phyloP scores from a whole-genome alignment of 176 grass and related monocot species.

The Tuctoria greenei region DNA sequence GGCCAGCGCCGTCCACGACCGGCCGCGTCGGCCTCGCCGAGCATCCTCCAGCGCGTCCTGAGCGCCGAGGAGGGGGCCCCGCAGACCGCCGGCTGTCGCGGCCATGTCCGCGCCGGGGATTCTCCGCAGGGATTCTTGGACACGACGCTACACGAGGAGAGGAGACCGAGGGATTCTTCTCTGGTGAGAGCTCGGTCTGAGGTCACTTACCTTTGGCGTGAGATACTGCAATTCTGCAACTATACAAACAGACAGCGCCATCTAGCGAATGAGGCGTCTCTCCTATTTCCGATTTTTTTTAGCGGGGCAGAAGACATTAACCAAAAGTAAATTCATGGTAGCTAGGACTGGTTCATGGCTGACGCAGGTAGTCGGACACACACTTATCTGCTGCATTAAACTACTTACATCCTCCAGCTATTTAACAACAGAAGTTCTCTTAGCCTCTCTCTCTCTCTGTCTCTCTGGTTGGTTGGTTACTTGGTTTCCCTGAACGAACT shows the following conservation, averaged over 20 bases:
- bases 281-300: neutral
- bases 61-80: constrained; percentile 25
- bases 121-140: neutral
- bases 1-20: constrained; percentile 34
- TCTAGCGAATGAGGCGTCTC: neutral
- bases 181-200: constrained; percentile 1
- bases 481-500: neutral
- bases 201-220: neutral
- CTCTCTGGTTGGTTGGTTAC: too few relatives aligned
- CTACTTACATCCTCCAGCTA: neutral
- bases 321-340: neutral
- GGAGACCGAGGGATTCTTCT: constrained; percentile 22
- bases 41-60: neutral
- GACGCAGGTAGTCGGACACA: neutral
- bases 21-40: neutral
- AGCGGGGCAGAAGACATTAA: neutral
- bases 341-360: neutral
- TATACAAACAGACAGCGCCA: neutral
- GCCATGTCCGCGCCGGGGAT: constrained; percentile 38
- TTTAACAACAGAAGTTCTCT: neutral
- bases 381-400: neutral
- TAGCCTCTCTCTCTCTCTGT: too few relatives aligned
- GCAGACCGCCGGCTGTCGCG: neutral
- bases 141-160: neutral
- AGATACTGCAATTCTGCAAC: neutral